Percentiles rank a stretch among this genome's conserved stretches.
Evolutionary conservation across 306 rosid genomes (phyloP).

Genomic region (Casuarina glauca): DNA sequence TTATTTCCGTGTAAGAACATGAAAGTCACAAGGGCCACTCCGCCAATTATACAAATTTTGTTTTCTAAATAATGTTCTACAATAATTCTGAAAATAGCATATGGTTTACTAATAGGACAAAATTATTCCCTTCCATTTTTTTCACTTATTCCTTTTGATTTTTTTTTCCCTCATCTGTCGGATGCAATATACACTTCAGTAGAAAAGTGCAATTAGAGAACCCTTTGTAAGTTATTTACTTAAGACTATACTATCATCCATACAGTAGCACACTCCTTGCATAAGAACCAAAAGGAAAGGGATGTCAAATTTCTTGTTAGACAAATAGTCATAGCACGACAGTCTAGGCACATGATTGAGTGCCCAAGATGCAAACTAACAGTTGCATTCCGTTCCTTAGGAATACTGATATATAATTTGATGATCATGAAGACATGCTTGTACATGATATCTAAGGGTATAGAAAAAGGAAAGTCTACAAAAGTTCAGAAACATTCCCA

Average conservation of each 20-base stretch:
- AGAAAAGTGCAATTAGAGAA: neutral
- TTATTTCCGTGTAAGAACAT: neutral
- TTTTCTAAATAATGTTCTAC: neutral
- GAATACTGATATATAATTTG: neutral
- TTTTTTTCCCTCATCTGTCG: neutral
- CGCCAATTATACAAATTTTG: neutral
- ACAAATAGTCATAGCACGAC: neutral
- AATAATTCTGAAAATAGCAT: neutral
- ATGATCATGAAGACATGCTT: neutral
- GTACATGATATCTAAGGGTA: neutral
- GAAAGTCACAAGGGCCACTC: neutral
- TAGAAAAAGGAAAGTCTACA: neutral
- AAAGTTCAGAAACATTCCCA: neutral
- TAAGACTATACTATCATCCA: neutral
- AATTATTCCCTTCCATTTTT: neutral
- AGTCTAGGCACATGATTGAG: neutral
- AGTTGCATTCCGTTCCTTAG: neutral
- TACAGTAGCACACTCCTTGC: neutral
- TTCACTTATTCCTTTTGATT: neutral
- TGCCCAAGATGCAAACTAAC: neutral
- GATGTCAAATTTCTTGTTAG: neutral
- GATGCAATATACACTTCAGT: neutral
- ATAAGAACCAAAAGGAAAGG: neutral
- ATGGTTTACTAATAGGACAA: neutral
- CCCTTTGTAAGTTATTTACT: neutral